Evolutionary conservation across 495 filamentous ascomycete genomes (phyloP).

Genomic region (Penicillium coffeae): DNA sequence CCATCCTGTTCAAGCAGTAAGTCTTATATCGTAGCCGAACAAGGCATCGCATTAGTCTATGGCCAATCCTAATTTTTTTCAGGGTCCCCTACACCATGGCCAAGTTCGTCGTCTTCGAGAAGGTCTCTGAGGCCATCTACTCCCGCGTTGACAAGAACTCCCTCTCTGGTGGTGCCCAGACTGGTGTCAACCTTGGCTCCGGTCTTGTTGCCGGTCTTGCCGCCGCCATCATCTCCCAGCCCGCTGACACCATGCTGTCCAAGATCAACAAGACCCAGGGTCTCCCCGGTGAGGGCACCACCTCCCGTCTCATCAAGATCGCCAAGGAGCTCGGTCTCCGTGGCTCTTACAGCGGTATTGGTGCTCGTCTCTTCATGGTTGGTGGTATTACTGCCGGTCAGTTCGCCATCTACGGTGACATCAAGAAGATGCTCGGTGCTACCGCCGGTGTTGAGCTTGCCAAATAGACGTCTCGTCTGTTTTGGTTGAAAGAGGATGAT

Average conservation of each 20-base stretch:
- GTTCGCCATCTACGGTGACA: slow-evolving; percentile 91
- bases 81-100: slow-evolving; percentile 99
- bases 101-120: slow-evolving; percentile 99
- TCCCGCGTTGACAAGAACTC: slow-evolving; percentile 67
- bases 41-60: too few species aligned
- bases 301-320: slow-evolving; percentile 90
- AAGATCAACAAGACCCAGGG: slow-evolving; percentile 99
- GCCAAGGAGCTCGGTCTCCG: slow-evolving; percentile 86
- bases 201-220: slow-evolving; percentile 98
- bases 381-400: slow-evolving; percentile 84
- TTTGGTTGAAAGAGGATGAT: slow-evolving; percentile 31
- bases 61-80: too few species aligned
- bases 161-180: slow-evolving; percentile 71
- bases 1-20: slow-evolving; percentile 94
- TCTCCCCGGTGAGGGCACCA: slow-evolving; percentile 90
- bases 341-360: slow-evolving; percentile 88
- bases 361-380: slow-evolving; percentile 60
- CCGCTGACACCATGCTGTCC: slow-evolving; percentile 97
- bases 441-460: slow-evolving; percentile 77
- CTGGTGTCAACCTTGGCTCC: slow-evolving; percentile 85
- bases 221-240: slow-evolving; percentile 92
- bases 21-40: slow-evolving; percentile 19
- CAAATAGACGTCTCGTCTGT: slow-evolving; percentile 35
- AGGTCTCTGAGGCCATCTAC: slow-evolving; percentile 82
- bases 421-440: slow-evolving; percentile 56